Evolutionary conservation across 2,329 filamentous ascomycete genomes (phyloP).

Genomic region (Tothia fuscella): DNA sequence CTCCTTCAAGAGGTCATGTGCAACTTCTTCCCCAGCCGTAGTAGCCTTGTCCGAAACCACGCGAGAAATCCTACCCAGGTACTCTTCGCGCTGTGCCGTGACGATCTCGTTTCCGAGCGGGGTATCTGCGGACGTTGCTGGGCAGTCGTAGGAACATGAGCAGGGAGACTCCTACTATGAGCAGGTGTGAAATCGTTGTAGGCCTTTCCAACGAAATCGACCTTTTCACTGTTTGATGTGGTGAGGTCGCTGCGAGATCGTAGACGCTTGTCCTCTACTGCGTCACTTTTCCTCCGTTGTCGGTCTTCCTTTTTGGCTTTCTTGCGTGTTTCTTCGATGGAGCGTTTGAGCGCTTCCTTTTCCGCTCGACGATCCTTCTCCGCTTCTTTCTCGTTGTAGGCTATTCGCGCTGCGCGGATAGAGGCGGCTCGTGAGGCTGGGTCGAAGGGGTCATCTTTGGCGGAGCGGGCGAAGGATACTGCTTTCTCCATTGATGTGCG

Average conservation of each 20-base stretch:
- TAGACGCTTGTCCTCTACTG: constrained; percentile 19
- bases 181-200: constrained; percentile 26
- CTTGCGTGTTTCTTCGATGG: constrained; percentile 25
- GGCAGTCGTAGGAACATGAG: constrained; percentile 17
- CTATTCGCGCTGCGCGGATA: constrained; percentile 43
- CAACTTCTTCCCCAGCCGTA: constrained; percentile 33
- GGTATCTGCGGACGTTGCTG: not conserved
- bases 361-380: constrained; percentile 44
- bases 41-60: constrained; percentile 43
- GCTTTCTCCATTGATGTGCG: constrained; percentile 45
- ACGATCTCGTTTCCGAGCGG: not conserved
- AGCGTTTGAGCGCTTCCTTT: constrained; percentile 37
- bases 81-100: constrained; percentile 22
- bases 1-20: constrained; percentile 13
- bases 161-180: constrained; percentile 23
- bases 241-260: constrained; percentile 15
- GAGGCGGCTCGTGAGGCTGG: constrained; percentile 42
- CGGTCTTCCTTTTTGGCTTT: constrained; percentile 21
- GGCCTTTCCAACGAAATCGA: constrained; percentile 20
- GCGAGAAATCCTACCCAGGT: constrained; percentile 44
- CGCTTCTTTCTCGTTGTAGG: constrained; percentile 47
- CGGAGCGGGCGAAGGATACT: constrained; percentile 36
- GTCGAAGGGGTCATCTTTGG: constrained; percentile 33
- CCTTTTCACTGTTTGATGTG: constrained; percentile 9
- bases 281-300: constrained; percentile 30